A percentile compares a stretch with the other conserved stretches of the same genome.
Evolutionary conservation across 2,329 filamentous ascomycete species (phyloP).

Genomic region (Colletotrichum godetiae): DNA sequence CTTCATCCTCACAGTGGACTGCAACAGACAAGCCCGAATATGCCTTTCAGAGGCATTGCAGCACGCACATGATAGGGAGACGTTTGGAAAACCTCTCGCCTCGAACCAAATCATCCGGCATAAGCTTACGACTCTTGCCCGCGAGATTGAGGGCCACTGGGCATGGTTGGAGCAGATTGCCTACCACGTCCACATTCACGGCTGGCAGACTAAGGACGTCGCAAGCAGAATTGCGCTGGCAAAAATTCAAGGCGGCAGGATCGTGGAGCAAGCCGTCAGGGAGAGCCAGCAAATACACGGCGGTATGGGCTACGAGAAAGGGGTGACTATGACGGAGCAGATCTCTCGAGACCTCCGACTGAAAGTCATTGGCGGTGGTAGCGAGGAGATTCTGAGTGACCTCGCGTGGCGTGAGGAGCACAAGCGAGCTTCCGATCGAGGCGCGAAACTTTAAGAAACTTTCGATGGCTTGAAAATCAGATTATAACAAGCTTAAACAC

Average conservation of each 20-base stretch:
- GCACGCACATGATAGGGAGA: conserved; percentile 64
- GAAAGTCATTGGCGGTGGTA: conserved; percentile 64
- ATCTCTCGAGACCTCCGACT: conserved; percentile 63
- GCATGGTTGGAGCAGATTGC: conserved; percentile 72
- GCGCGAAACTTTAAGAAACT: conserved; percentile 15
- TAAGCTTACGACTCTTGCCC: conserved; percentile 69
- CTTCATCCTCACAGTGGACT: conserved; percentile 66
- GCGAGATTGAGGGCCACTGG: conserved; percentile 70
- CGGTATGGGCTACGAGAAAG: conserved; percentile 62
- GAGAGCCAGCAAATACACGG: conserved; percentile 67
- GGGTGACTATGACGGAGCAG: conserved; percentile 62
- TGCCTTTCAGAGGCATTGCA: conserved; percentile 64
- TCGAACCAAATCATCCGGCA: conserved; percentile 68
- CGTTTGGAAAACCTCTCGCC: conserved; percentile 69
- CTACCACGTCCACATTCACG: conserved; percentile 57
- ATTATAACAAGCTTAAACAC: conserved; percentile 2
- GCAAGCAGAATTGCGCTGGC: conserved; percentile 45
- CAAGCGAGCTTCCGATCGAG: background rate
- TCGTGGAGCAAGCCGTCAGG: conserved; percentile 60
- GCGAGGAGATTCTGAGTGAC: conserved; percentile 66
- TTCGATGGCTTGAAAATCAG: background rate
- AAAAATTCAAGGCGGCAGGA: conserved; percentile 61
- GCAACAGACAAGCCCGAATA: conserved; percentile 67
- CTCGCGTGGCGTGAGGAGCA: conserved; percentile 61
- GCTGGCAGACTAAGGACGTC: conserved; percentile 41